phyloP scores from a whole-genome alignment of 1,139 yeast species.

The Suhomyces bribrorum region DNA sequence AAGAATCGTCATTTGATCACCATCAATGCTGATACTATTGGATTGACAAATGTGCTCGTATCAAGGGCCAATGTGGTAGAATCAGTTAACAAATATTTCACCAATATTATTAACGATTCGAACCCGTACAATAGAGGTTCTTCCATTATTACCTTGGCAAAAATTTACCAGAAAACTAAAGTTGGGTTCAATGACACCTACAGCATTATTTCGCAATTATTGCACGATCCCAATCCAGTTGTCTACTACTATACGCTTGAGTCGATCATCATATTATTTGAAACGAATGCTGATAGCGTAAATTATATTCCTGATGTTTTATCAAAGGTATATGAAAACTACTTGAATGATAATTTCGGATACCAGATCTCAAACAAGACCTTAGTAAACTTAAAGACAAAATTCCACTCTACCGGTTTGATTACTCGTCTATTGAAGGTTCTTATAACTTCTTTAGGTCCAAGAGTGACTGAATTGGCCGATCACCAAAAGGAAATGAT shows the following conservation, averaged over 20 bases:
- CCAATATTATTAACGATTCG: constrained; percentile 56
- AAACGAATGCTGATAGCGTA: constrained; percentile 53
- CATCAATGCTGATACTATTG: constrained; percentile 68
- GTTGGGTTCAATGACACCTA: constrained; percentile 44
- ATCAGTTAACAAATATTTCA: constrained; percentile 55
- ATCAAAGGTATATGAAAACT: constrained; percentile 49
- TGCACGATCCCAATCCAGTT: constrained; percentile 80
- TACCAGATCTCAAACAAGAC: constrained; percentile 26
- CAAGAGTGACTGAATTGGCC: constrained; percentile 33
- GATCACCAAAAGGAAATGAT: constrained; percentile 24
- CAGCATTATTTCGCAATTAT: constrained; percentile 60
- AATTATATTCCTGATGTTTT: constrained; percentile 49
- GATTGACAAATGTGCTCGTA: constrained; percentile 52
- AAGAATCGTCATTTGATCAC: constrained; percentile 41
- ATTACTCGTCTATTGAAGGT: constrained; percentile 31
- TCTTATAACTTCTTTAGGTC: constrained; percentile 42
- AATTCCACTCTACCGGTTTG: constrained; percentile 27
- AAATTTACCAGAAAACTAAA: constrained; percentile 49
- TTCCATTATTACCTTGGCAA: constrained; percentile 59
- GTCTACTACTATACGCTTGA: constrained; percentile 74
- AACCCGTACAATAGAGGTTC: constrained; percentile 70
- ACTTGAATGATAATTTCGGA: constrained; percentile 52
- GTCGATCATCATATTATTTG: constrained; percentile 58
- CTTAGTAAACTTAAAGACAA: constrained; percentile 32
- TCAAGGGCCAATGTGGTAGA: constrained; percentile 41